A percentile compares a stretch with the other conserved stretches of the same genome.
phyloP scores from a whole-genome alignment of 768 basidiomycete genomes.

The Agrocybe chaxingu region DNA sequence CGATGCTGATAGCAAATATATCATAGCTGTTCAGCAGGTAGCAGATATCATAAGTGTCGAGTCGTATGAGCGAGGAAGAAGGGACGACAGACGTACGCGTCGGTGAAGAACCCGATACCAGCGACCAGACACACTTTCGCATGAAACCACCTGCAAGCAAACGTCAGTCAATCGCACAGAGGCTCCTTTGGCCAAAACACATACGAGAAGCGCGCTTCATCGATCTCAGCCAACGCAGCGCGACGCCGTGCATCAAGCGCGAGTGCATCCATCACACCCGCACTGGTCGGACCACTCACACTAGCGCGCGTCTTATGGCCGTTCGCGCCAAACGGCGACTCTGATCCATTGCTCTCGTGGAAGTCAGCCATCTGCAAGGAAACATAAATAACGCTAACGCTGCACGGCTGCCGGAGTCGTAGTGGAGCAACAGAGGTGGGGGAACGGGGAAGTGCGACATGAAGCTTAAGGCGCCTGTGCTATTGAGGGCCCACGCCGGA shows the following conservation, averaged over 20 bases:
- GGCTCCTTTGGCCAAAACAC: conserved; percentile 17
- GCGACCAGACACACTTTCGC: conserved; percentile 68
- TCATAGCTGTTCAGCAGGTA: conserved; percentile 50
- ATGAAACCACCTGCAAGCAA: conserved; percentile 69
- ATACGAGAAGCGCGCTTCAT: conserved; percentile 82
- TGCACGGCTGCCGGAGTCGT: no score
- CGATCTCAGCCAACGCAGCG: conserved; percentile 81
- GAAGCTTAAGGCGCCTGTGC: no score
- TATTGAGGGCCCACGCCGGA: no score
- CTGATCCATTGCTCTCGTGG: no score
- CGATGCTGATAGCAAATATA: conserved; percentile 89
- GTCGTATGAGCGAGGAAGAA: not conserved
- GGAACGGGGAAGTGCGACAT: no score
- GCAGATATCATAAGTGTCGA: not conserved
- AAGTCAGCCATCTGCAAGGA: no score
- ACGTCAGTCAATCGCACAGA: not conserved
- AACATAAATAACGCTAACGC: no score
- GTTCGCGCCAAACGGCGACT: conserved; percentile 30
- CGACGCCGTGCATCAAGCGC: conserved; percentile 72
- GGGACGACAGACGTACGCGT: conserved; percentile 52
- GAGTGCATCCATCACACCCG: conserved; percentile 28
- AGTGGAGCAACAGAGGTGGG: no score
- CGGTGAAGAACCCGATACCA: conserved; percentile 91
- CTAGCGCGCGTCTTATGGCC: conserved; percentile 35
- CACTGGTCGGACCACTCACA: conserved; percentile 23